These are phyloP conservation scores for Gentiana macrophylla DNA, from an alignment of 257 asterid species.

Conservation along the genomic window DNA sequence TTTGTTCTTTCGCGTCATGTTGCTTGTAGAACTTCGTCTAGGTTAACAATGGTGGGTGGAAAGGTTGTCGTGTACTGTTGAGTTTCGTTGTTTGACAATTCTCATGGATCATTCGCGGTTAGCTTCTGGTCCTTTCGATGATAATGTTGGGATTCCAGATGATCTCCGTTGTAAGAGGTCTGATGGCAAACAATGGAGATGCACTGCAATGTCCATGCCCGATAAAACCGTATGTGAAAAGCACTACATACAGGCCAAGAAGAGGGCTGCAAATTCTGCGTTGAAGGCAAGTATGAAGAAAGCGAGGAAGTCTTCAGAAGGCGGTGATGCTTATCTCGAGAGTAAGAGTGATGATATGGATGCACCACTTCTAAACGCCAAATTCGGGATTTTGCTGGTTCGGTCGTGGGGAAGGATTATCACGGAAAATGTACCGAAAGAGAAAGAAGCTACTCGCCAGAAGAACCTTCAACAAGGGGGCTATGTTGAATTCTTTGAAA, in stretches of 20 bases:
- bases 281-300: conserved; percentile 90
- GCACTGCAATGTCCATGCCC: conserved; percentile 99
- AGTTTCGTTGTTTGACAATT: conserved; percentile 9
- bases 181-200: conserved; percentile 99
- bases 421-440: conserved; percentile 46
- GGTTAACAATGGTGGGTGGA: conserved; percentile 15
- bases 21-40: conserved; percentile 8
- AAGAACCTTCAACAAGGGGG: conserved; percentile 42
- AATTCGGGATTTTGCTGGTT: conserved; percentile 58
- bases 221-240: conserved; percentile 98
- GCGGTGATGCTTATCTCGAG: conserved; percentile 63
- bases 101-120: conserved; percentile 72
- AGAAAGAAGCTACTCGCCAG: conserved; percentile 59
- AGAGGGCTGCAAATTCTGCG: conserved; percentile 99
- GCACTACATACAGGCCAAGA: conserved; percentile 99
- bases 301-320: conserved; percentile 59
- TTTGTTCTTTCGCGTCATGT: neutral
- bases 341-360: conserved; percentile 98
- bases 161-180: conserved; percentile 99
- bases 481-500: conserved; percentile 48
- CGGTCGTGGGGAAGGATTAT: conserved; percentile 55
- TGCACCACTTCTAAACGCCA: conserved; percentile 46
- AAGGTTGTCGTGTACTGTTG: conserved; percentile 11
- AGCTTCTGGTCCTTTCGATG: conserved; percentile 68
- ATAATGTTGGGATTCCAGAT: conserved; percentile 75